These are phyloP conservation scores for Stylonectria norvegica DNA, from an alignment of 2,329 filamentous ascomycete genomes.

Conservation along the genomic window DNA sequence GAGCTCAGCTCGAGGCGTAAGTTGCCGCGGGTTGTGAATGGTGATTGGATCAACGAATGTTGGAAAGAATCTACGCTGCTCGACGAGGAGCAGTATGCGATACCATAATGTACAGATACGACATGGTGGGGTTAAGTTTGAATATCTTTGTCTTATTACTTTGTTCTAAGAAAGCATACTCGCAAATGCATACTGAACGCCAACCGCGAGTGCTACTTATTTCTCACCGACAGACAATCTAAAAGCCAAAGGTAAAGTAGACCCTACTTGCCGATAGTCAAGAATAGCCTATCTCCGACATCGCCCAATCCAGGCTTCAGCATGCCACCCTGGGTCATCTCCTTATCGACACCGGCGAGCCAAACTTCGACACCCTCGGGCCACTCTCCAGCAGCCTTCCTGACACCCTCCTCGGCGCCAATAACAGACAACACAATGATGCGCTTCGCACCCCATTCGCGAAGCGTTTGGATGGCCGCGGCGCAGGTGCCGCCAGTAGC, in stretches of 20 bases:
- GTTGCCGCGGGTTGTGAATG: conserved; percentile 66
- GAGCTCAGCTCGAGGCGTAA: conserved; percentile 42
- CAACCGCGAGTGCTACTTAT: background rate
- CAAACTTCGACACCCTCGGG: conserved; percentile 74
- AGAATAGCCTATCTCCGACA: conserved; percentile 83
- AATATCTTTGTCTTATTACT: conserved; percentile 14
- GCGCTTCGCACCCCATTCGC: conserved; percentile 85
- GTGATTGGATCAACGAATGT: conserved; percentile 73
- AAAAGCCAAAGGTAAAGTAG: too few relatives aligned
- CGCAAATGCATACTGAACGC: background rate
- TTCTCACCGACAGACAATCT: background rate
- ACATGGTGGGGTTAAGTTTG: conserved; percentile 2
- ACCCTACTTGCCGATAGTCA: conserved; percentile 81
- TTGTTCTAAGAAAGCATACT: conserved; percentile 4
- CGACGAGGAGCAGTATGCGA: conserved; percentile 67
- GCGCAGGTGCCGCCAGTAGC: conserved; percentile 88
- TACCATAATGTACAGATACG: conserved; percentile 19
- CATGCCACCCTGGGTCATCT: conserved; percentile 78
- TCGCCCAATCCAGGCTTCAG: conserved; percentile 87
- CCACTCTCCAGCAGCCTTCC: conserved; percentile 72
- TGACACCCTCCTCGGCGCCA: conserved; percentile 68
- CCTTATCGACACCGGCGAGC: conserved; percentile 74
- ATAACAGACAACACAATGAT: conserved; percentile 76
- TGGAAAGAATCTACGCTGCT: conserved; percentile 76
- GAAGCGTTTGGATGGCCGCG: conserved; percentile 83